Evolutionary conservation across 257 asterid genomes (phyloP).

Genomic region (Ligustrum vulgare): DNA sequence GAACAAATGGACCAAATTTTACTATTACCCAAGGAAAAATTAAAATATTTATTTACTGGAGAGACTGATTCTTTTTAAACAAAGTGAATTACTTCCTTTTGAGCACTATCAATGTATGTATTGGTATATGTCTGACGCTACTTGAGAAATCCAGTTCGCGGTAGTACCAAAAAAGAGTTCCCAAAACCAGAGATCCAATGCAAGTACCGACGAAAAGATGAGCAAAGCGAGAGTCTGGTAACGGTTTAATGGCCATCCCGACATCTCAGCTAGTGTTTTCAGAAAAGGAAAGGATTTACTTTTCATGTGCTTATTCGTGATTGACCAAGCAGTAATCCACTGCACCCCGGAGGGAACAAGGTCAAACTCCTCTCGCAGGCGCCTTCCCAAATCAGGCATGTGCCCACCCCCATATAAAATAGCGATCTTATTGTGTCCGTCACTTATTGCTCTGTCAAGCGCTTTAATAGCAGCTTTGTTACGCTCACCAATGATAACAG

Average conservation of each 20-base stretch:
- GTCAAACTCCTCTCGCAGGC: constrained; percentile 72
- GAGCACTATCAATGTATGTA: constrained; percentile 35
- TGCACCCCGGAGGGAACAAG: constrained; percentile 77
- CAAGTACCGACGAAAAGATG: constrained; percentile 82
- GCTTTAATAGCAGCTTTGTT: constrained; percentile 82
- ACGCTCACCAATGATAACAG: constrained; percentile 94
- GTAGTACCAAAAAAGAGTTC: constrained; percentile 78
- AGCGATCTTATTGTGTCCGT: constrained; percentile 82
- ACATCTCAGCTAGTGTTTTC: constrained; percentile 51
- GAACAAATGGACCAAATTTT: neutral
- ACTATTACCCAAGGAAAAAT: neutral
- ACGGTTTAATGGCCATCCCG: constrained; percentile 83
- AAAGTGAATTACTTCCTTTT: constrained; percentile 31
- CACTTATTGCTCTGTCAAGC: constrained; percentile 54
- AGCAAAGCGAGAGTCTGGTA: constrained; percentile 89
- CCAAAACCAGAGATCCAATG: constrained; percentile 94
- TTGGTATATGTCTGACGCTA: constrained; percentile 48
- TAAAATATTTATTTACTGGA: constrained; percentile 24
- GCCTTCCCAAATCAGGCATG: constrained; percentile 96
- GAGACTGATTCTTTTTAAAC: neutral
- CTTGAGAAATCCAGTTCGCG: constrained; percentile 57
- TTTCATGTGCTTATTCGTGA: constrained; percentile 43
- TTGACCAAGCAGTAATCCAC: constrained; percentile 98
- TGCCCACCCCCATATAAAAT: constrained; percentile 93
- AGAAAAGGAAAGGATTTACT: constrained; percentile 61